Conservation (phyloP, 768 basidiomycete genomes). For the Coprinellus aureogranulatus region DNA sequence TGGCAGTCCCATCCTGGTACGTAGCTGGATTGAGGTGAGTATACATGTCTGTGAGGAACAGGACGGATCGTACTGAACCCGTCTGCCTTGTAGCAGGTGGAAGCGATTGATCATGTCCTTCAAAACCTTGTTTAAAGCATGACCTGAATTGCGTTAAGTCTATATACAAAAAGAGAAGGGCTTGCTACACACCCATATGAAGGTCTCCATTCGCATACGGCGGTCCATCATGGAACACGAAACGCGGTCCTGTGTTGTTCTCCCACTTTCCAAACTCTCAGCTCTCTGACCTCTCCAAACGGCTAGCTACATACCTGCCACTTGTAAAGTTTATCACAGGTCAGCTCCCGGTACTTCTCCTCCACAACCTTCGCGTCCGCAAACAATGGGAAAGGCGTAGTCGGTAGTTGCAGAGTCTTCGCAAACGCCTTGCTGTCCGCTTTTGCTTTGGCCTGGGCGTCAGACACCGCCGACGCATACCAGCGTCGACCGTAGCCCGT, state of each 20-base stretch:
- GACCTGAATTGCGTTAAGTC: slow-evolving; percentile 50
- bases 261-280: slow-evolving; percentile 49
- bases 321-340: slow-evolving; percentile 71
- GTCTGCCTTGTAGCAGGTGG: slow-evolving; percentile 71
- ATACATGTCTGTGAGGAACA: too few relatives aligned
- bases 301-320: slow-evolving; percentile 66
- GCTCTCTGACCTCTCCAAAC: not conserved
- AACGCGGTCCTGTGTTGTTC: slow-evolving; percentile 63
- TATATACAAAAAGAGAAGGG: not conserved
- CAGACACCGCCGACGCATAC: not conserved
- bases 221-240: slow-evolving; percentile 92
- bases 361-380: slow-evolving; percentile 65
- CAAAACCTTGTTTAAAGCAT: slow-evolving; percentile 92
- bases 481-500: too few relatives aligned
- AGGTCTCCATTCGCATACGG: slow-evolving; percentile 97
- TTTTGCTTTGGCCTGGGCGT: not conserved
- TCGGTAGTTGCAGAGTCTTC: slow-evolving; percentile 74
- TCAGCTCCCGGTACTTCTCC: slow-evolving; percentile 52
- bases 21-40: too few relatives aligned
- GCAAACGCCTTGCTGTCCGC: slow-evolving; percentile 42
- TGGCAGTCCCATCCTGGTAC: slow-evolving; percentile 98
- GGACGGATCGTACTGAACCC: too few relatives aligned
- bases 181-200: slow-evolving; percentile 79
- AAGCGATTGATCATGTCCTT: slow-evolving; percentile 96
- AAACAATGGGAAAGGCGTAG: slow-evolving; percentile 76